These are phyloP conservation scores for Serendipita sp. DNA, from an alignment of 768 basidiomycete genomes.

Conservation along the genomic window DNA sequence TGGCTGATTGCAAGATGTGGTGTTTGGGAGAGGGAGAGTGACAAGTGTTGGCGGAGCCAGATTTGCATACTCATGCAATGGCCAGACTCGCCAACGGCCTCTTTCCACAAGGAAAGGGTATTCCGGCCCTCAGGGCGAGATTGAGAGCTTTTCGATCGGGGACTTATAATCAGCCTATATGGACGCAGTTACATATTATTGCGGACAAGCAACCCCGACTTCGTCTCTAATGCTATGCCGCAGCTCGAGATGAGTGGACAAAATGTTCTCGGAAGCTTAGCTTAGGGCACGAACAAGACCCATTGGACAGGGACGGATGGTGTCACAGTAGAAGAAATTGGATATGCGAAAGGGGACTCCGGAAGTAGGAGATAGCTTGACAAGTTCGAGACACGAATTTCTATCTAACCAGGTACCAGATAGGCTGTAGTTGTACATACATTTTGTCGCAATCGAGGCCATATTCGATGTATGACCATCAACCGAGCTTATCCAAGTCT, in stretches of 20 bases:
- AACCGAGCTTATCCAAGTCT: too few species aligned
- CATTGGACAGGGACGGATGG: slow-evolving; percentile 93
- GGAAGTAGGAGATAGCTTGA: background rate
- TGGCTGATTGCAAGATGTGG: too few species aligned
- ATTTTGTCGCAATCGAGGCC: too few species aligned
- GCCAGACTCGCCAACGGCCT: too few species aligned
- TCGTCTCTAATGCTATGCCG: slow-evolving; percentile 76
- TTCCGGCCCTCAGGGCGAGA: too few species aligned
- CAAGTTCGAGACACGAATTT: too few species aligned
- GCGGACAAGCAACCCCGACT: slow-evolving; percentile 74
- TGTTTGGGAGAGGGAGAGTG: background rate
- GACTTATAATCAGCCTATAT: slow-evolving; percentile 61
- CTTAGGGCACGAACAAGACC: slow-evolving; percentile 80
- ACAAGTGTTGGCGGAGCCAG: background rate
- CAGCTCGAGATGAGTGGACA: slow-evolving; percentile 45
- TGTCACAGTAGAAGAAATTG: slow-evolving; percentile 59
- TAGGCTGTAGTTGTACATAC: background rate
- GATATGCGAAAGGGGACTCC: slow-evolving; percentile 76
- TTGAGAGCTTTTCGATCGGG: slow-evolving; percentile 23
- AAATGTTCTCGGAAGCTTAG: slow-evolving; percentile 52
- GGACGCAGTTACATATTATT: slow-evolving; percentile 76
- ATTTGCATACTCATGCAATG: too few species aligned
- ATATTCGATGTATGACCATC: too few species aligned
- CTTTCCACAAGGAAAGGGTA: too few species aligned
- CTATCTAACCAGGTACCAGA: background rate